Percentiles rank a stretch among this genome's conserved stretches.
These are phyloP conservation scores for Cyclotella sp. DNA, from an alignment of 108 stramenopile species.

Conservation along the genomic window DNA sequence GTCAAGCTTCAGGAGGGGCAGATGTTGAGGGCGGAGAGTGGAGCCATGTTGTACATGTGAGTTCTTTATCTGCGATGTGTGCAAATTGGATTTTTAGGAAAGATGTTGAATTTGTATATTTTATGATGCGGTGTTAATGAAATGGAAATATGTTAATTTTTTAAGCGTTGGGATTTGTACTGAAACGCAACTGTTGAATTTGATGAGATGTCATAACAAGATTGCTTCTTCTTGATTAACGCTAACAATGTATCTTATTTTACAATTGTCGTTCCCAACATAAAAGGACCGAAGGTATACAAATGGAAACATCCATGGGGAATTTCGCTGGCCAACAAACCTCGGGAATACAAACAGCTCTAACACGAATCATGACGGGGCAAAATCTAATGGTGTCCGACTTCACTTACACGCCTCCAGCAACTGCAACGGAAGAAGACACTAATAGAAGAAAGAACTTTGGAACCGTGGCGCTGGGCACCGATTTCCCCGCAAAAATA, in stretches of 20 bases:
- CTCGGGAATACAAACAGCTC: not conserved
- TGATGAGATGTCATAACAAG: no score
- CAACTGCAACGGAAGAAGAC: not conserved
- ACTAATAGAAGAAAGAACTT: slow-evolving; percentile 24
- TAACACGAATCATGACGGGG: slow-evolving; percentile 86
- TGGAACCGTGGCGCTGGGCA: slow-evolving; percentile 87
- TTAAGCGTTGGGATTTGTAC: no score
- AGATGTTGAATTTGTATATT: no score
- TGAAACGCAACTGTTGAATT: no score
- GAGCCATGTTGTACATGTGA: slow-evolving; percentile 89
- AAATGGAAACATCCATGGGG: slow-evolving; percentile 92
- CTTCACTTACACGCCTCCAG: slow-evolving; percentile 69
- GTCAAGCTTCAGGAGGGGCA: slow-evolving; percentile 71
- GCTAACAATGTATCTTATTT: not conserved
- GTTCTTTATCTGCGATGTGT: not conserved
- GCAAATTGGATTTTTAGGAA: not conserved
- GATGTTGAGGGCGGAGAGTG: slow-evolving; percentile 86
- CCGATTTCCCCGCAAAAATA: slow-evolving; percentile 92
- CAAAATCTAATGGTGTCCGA: slow-evolving; percentile 92
- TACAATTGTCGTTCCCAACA: not conserved
- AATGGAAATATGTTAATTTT: no score
- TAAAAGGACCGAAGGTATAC: slow-evolving; percentile 73
- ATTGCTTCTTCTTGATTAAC: not conserved
- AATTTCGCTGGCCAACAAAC: slow-evolving; percentile 9
- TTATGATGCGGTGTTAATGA: no score